Percentiles rank a stretch among this genome's conserved stretches.
Conservation (phyloP, 495 filamentous ascomycete genomes). For the Chlorociboria aeruginascens region DNA sequence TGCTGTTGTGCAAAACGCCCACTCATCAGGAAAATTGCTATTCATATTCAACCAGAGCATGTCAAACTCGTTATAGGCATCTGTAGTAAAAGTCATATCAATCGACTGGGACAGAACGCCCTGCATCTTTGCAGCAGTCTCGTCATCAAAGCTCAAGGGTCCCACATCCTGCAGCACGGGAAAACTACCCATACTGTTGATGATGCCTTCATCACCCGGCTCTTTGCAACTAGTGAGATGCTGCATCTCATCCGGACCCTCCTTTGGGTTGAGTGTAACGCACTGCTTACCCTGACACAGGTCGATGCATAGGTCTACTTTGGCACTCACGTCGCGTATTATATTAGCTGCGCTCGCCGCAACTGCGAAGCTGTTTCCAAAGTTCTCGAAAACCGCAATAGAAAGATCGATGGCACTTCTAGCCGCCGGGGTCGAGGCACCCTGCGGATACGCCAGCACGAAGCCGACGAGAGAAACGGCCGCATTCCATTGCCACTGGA, state of each 20-base stretch:
- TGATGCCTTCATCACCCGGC: not conserved
- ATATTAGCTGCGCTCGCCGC: not conserved
- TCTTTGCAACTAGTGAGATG: not conserved
- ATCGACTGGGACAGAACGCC: too few species aligned
- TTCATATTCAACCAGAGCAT: too few species aligned
- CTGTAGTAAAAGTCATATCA: too few species aligned
- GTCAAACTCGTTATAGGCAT: too few species aligned
- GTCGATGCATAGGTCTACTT: not conserved
- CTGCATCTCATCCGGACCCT: not conserved
- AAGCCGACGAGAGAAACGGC: not conserved
- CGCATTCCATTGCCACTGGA: slow-evolving; percentile 21
- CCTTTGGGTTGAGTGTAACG: not conserved
- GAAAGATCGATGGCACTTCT: not conserved
- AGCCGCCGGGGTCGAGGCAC: not conserved
- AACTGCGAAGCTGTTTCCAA: not conserved
- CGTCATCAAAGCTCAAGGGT: too few species aligned
- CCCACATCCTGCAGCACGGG: too few species aligned
- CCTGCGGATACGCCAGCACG: not conserved
- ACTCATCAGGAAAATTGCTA: too few species aligned
- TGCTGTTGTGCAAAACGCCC: too few species aligned
- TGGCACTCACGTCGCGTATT: not conserved
- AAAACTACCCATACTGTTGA: not conserved
- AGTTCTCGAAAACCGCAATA: not conserved
- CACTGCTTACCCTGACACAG: not conserved
- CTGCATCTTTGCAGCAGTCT: too few species aligned